phyloP scores from a whole-genome alignment of 2,329 filamentous ascomycete species.

The Myriosclerotinia curreyana region DNA sequence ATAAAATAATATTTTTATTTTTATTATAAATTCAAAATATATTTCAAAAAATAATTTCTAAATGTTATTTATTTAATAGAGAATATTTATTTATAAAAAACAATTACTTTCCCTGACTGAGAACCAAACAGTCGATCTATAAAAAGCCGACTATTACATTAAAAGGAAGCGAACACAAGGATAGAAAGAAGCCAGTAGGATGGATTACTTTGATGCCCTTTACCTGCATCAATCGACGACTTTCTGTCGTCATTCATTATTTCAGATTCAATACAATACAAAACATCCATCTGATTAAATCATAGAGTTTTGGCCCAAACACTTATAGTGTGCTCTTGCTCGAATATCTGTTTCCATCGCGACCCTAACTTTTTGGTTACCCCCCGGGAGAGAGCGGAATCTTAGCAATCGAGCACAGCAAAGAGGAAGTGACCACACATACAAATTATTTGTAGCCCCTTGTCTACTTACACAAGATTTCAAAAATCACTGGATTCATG shows the following conservation, averaged over 20 bases:
- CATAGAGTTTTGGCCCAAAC: constrained; percentile 9
- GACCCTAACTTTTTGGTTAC: neutral
- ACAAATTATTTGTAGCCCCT: neutral
- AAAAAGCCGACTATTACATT: too few relatives aligned
- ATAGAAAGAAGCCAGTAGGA: constrained; percentile 4
- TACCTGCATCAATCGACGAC: neutral
- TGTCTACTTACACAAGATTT: neutral
- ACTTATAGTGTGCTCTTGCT: constrained; percentile 14
- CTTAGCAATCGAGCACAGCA: neutral
- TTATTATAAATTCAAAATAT: too few relatives aligned
- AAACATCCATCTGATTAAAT: neutral
- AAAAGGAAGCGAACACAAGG: neutral
- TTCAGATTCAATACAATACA: neutral
- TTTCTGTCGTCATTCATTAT: neutral
- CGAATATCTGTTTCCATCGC: constrained; percentile 13
- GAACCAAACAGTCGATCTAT: too few relatives aligned
- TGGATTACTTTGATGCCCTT: constrained; percentile 3
- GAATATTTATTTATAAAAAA: too few relatives aligned
- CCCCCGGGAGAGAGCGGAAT: constrained; percentile 6
- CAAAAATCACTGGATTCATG: constrained; percentile 27
- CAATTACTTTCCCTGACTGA: too few relatives aligned
- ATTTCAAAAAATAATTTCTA: too few relatives aligned
- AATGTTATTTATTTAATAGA: too few relatives aligned
- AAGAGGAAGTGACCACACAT: constrained; percentile 13
- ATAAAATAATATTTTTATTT: too few relatives aligned